Evolutionary conservation across 768 basidiomycete genomes (phyloP).

Genomic region (Amanita rimosa): DNA sequence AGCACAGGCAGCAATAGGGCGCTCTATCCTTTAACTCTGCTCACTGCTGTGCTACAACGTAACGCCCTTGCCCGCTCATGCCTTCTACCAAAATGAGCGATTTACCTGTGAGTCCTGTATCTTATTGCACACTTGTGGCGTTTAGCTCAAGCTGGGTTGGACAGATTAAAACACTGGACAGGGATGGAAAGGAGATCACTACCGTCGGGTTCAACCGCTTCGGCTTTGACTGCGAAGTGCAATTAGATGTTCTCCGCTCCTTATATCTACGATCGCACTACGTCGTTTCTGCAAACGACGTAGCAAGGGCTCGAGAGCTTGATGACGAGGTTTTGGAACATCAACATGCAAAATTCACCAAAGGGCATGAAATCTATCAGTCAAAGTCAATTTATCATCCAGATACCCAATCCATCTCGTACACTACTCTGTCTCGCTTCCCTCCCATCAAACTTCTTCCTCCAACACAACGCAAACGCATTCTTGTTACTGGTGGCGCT

Average conservation of each 20-base stretch:
- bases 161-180: conserved; percentile 59
- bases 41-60: neutral
- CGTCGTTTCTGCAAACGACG: conserved; percentile 31
- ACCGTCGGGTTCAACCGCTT: conserved; percentile 79
- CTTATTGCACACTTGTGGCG: neutral
- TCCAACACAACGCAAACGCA: conserved; percentile 68
- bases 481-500: conserved; percentile 94
- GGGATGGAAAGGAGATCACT: conserved; percentile 63
- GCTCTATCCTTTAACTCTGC: neutral
- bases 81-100: neutral
- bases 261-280: conserved; percentile 84
- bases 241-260: conserved; percentile 72
- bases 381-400: conserved; percentile 84
- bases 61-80: neutral
- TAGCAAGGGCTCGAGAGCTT: conserved; percentile 19
- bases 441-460: conserved; percentile 86
- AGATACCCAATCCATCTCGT: conserved; percentile 73
- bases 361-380: conserved; percentile 44
- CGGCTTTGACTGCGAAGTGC: conserved; percentile 81
- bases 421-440: conserved; percentile 85
- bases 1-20: neutral
- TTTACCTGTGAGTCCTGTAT: neutral
- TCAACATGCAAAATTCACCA: conserved; percentile 43
- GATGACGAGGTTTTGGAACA: conserved; percentile 29
- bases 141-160: neutral